phyloP scores from a whole-genome alignment of 1,284 basidiomycete species.

The Ganoderma boninense region DNA sequence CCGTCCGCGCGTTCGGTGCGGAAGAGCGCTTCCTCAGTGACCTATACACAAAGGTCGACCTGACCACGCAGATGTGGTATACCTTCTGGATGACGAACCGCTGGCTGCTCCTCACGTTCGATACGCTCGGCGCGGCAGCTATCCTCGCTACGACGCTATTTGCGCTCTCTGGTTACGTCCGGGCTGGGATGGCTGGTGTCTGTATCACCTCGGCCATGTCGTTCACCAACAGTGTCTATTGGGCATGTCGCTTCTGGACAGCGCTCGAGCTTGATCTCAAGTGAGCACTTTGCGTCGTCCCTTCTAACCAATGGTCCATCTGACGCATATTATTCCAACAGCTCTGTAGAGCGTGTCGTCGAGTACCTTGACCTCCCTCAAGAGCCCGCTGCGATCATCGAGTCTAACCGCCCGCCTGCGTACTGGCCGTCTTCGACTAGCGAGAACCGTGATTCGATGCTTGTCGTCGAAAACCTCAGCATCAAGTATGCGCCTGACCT shows the following conservation, averaged over 20 bases:
- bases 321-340: constrained; percentile 36
- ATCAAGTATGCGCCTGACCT: constrained; percentile 88
- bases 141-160: constrained; percentile 81
- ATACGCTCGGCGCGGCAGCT: constrained; percentile 69
- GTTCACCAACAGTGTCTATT: constrained; percentile 68
- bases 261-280: constrained; percentile 74
- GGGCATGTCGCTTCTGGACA: constrained; percentile 72
- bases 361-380: constrained; percentile 92
- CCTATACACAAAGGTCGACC: constrained; percentile 72
- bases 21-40: constrained; percentile 82
- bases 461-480: constrained; percentile 71
- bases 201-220: constrained; percentile 85
- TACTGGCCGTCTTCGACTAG: constrained; percentile 83
- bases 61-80: constrained; percentile 81
- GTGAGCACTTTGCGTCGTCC: constrained; percentile 44
- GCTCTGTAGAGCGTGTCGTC: constrained; percentile 86
- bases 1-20: constrained; percentile 90
- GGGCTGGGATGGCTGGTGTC: constrained; percentile 83
- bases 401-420: constrained; percentile 74
- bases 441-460: constrained; percentile 50
- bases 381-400: constrained; percentile 80
- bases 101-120: constrained; percentile 82
- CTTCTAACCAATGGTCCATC: background rate
- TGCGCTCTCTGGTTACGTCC: constrained; percentile 72
- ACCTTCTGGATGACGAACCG: constrained; percentile 84